Evolutionary conservation across 768 basidiomycete species (phyloP), one percentile per base, ranked within the genome.

Genomic region (Exsudoporus frostii): DNA sequence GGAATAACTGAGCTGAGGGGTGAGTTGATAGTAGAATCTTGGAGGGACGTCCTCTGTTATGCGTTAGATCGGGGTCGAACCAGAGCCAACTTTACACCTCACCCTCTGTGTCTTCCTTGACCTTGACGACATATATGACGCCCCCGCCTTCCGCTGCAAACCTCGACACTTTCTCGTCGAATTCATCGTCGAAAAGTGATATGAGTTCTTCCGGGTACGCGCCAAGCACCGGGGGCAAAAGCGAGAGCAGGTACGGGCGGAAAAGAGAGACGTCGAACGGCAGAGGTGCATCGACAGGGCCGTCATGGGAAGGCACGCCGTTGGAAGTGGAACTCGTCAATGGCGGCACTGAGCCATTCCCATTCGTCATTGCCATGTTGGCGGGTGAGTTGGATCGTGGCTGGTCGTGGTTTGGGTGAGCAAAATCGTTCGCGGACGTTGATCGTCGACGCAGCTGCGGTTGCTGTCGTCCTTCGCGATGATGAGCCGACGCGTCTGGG

Each of bases 141-240:
- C 82, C 88, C 7, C 85, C 85, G 27, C 80, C 82, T 58, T 94
- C 92, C 4, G 75, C 73, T 8, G 89, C 85, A 72, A 93, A 94
- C 51, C 85, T 80, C 45, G 79, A 67, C 20, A 92, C 86, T 60
- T 82, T 84, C 57, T 89, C 90, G 51, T 86, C 79, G 56, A 91
- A 94, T 24, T 81, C 79, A 48, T 82, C 81, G 61, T 90, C 86
- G 58, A 93, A 85, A 33, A 89, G 65, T 0, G 80, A 73, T 34
- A 85, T 77, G 2, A 94, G 73, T 50, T 93, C 90, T 37, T 76
- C 73, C 1, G 76, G 75, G 11, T 73, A 64, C 3, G 90, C 85
- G n/a, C 84, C 90, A n/a, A 95, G 78, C 2, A 92, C 79, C 11
- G 90, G 87, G 2, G 92, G 92, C 2, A 95, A 74, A 22, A 95